phyloP scores from a whole-genome alignment of 1,284 basidiomycete species.

The Austroboletus rostrupii region DNA sequence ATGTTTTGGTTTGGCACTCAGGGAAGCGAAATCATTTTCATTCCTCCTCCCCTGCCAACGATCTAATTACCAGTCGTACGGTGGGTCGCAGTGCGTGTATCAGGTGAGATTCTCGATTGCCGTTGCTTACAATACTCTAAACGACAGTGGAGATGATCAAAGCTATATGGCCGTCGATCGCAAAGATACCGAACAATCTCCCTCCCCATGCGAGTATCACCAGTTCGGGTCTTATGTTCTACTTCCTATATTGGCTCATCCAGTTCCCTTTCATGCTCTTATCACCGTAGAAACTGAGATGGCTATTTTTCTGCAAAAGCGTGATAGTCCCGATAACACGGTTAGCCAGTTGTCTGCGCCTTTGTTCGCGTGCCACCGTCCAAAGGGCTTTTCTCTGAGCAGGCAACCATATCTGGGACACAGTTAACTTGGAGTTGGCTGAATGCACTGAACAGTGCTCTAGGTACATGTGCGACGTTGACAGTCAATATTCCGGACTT shows the following conservation, averaged over 20 bases:
- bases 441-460: constrained; percentile 50
- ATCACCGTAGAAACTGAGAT: constrained; percentile 57
- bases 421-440: constrained; percentile 53
- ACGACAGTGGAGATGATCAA: constrained; percentile 46
- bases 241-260: constrained; percentile 64
- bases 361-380: constrained; percentile 50
- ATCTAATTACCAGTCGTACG: constrained; percentile 18
- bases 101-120: constrained; percentile 13
- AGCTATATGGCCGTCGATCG: constrained; percentile 63
- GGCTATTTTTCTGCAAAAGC: constrained; percentile 60
- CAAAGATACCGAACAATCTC: constrained; percentile 51
- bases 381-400: constrained; percentile 41
- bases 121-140: not conserved
- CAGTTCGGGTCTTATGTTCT: constrained; percentile 49
- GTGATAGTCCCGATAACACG: constrained; percentile 53
- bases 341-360: constrained; percentile 56
- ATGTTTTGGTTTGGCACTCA: constrained; percentile 60
- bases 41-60: not conserved
- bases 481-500: constrained; percentile 61
- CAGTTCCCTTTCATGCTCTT: constrained; percentile 62
- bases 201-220: constrained; percentile 52
- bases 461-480: constrained; percentile 48
- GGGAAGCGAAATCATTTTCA: constrained; percentile 20
- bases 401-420: constrained; percentile 36
- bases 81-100: constrained; percentile 28